A percentile compares a stretch with the other conserved stretches of the same genome.
Evolutionary conservation across 2,329 filamentous ascomycete species (phyloP).

Genomic region (Pseudocercospora fuligena): DNA sequence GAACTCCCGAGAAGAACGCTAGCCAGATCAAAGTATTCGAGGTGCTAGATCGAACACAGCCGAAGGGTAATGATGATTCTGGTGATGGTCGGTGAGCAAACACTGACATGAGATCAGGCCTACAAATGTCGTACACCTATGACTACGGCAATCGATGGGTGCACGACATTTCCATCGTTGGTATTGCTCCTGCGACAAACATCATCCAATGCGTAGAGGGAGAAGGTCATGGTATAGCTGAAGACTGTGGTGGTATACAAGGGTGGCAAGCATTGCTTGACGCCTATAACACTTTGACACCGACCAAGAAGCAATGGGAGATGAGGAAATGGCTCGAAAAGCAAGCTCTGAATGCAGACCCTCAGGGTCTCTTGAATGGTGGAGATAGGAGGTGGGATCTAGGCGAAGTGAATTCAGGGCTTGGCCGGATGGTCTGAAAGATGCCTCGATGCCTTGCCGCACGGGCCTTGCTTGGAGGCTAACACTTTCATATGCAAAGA

Average conservation of each 20-base stretch:
- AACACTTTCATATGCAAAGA: not conserved
- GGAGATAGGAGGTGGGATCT: constrained; percentile 33
- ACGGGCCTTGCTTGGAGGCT: not conserved
- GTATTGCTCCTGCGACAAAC: constrained; percentile 22
- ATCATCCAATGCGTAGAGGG: constrained; percentile 36
- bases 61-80: constrained; percentile 1
- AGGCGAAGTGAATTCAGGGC: constrained; percentile 20
- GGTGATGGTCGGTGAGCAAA: no score
- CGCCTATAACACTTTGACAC: constrained; percentile 37
- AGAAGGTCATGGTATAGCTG: constrained; percentile 38
- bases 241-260: constrained; percentile 37
- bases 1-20: constrained; percentile 26
- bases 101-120: not conserved
- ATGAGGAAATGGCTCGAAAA: constrained; percentile 39
- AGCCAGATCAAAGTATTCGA: constrained; percentile 24
- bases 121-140: constrained; percentile 33
- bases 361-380: constrained; percentile 30
- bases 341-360: constrained; percentile 32
- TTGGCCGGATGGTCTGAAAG: constrained; percentile 39
- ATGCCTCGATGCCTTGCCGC: not conserved
- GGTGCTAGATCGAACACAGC: constrained; percentile 25
- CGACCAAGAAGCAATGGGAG: constrained; percentile 35
- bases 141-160: constrained; percentile 38
- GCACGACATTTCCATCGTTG: constrained; percentile 33
- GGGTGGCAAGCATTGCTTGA: constrained; percentile 41